Conservation (phyloP, 176 grass and related monocot species). For the Oryza officinalis region DNA sequence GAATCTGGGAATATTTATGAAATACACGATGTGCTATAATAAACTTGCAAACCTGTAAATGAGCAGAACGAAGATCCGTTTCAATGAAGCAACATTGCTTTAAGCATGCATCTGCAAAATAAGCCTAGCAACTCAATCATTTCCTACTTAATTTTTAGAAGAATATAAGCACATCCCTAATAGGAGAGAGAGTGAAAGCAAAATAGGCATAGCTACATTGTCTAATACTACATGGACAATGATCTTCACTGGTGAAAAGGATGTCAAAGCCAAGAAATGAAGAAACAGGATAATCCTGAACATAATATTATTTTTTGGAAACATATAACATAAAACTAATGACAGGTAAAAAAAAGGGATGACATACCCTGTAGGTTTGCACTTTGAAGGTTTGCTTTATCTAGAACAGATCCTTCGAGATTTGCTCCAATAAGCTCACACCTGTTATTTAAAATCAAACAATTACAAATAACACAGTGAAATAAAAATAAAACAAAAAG, state of each 20-base stretch:
- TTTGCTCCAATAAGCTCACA: slow-evolving; percentile 88
- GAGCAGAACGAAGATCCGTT: slow-evolving; percentile 80
- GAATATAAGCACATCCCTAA: not conserved
- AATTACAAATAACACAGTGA: slow-evolving; percentile 20
- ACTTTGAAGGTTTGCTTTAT: slow-evolving; percentile 91
- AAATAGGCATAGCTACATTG: not conserved
- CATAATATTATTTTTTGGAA: not conserved
- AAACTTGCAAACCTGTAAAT: slow-evolving; percentile 74
- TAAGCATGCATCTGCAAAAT: slow-evolving; percentile 79
- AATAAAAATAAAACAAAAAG: not conserved
- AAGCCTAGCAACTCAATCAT: slow-evolving; percentile 12
- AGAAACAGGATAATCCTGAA: not conserved
- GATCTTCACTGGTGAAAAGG: not conserved
- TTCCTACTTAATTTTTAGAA: slow-evolving; percentile 9
- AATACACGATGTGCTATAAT: not conserved
- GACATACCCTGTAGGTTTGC: slow-evolving; percentile 82
- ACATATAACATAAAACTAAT: not conserved
- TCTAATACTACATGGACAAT: not conserved
- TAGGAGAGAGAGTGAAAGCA: not conserved
- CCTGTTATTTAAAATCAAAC: slow-evolving; percentile 44
- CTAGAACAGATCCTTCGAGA: slow-evolving; percentile 63
- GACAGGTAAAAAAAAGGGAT: not conserved
- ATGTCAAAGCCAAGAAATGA: slow-evolving; percentile 11
- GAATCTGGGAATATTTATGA: not conserved
- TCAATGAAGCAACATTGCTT: slow-evolving; percentile 58